Conservation (phyloP, 2,329 filamentous ascomycete genomes). For the Pseudocercospora vitis region DNA sequence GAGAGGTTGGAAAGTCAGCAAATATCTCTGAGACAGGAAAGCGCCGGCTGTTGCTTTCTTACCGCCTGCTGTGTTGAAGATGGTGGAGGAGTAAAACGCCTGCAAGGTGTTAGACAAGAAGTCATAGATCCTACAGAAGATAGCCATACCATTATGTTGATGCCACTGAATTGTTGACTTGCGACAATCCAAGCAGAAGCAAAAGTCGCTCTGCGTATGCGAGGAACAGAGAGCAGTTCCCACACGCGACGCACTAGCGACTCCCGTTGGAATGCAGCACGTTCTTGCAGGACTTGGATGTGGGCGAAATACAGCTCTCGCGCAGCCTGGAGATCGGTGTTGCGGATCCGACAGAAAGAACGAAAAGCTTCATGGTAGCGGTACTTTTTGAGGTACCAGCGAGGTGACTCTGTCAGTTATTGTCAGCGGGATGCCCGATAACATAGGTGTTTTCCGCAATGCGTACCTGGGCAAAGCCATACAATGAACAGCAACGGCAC, state of each 20-base stretch:
- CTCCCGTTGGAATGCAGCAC: slow-evolving; percentile 23
- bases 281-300: slow-evolving; percentile 29
- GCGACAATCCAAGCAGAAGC: slow-evolving; percentile 27
- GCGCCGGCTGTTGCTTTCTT: no score
- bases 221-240: slow-evolving; percentile 30
- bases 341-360: slow-evolving; percentile 45
- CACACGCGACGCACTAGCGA: slow-evolving; percentile 12
- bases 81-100: slow-evolving; percentile 39
- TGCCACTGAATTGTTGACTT: slow-evolving; percentile 24
- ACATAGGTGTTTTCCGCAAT: no score
- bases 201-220: slow-evolving; percentile 27
- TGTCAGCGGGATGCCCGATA: not conserved
- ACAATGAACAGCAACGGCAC: slow-evolving; percentile 60
- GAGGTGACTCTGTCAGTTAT: slow-evolving; percentile 24
- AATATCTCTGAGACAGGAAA: no score
- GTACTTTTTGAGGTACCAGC: slow-evolving; percentile 32
- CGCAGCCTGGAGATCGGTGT: slow-evolving; percentile 33
- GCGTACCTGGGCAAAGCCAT: slow-evolving; percentile 45
- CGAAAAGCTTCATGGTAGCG: slow-evolving; percentile 39
- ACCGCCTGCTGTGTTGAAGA: slow-evolving; percentile 39
- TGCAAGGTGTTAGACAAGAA: slow-evolving; percentile 26
- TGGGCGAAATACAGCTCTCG: slow-evolving; percentile 35
- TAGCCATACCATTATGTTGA: slow-evolving; percentile 28
- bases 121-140: slow-evolving; percentile 28
- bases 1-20: no score